These are phyloP conservation scores for Colletotrichum sp. DNA, from an alignment of 2,329 filamentous ascomycete genomes.

Conservation along the genomic window DNA sequence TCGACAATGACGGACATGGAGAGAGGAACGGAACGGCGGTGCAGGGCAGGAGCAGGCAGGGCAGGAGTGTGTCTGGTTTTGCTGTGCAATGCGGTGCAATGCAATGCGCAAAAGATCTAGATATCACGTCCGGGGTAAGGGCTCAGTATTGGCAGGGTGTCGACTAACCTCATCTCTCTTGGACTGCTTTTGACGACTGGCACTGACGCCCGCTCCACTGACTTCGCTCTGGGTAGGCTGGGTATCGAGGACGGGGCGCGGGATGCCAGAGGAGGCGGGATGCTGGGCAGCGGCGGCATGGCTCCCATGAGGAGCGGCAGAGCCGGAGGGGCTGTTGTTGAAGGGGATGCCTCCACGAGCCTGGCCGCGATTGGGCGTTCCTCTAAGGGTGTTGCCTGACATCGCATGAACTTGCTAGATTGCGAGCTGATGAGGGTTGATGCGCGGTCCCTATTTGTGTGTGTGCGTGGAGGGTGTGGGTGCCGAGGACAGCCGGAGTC, in stretches of 20 bases:
- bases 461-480: not conserved
- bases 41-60: not conserved
- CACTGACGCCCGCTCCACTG: slow-evolving; percentile 77
- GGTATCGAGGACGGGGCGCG: slow-evolving; percentile 72
- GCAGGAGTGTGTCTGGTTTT: not conserved
- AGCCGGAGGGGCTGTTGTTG: slow-evolving; percentile 57
- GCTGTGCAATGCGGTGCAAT: not conserved
- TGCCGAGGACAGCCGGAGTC: slow-evolving; percentile 5
- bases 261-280: slow-evolving; percentile 64
- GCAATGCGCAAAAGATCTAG: not conserved
- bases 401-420: slow-evolving; percentile 54
- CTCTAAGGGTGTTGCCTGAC: slow-evolving; percentile 70
- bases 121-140: not conserved
- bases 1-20: not conserved
- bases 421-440: slow-evolving; percentile 18
- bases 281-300: not conserved
- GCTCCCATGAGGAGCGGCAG: not conserved
- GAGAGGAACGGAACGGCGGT: not conserved
- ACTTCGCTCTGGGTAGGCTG: slow-evolving; percentile 62
- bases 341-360: slow-evolving; percentile 65
- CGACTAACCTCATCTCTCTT: slow-evolving; percentile 96
- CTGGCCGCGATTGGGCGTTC: slow-evolving; percentile 69
- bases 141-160: not conserved
- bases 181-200: slow-evolving; percentile 93
- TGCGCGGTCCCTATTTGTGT: slow-evolving; percentile 8